Conservation (phyloP, 306 rosid genomes). For the Quercus berberidifolia region DNA sequence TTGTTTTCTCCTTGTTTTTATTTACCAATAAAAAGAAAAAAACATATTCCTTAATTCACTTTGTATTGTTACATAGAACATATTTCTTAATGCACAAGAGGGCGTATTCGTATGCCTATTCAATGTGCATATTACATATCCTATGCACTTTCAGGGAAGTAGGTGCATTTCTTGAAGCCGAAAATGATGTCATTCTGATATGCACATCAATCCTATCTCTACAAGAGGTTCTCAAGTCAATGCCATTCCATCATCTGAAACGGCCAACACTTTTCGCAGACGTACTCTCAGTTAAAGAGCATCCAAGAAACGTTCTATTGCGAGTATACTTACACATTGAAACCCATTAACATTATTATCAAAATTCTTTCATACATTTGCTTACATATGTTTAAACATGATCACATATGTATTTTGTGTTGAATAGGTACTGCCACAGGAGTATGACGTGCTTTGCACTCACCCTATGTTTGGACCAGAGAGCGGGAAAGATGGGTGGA, state of each 20-base stretch:
- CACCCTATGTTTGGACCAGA: constrained; percentile 76
- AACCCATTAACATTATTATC: background rate
- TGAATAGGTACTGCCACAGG: constrained; percentile 47
- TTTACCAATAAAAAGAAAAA: no score
- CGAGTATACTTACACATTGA: constrained; percentile 13
- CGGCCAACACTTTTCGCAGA: constrained; percentile 51
- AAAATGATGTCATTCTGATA: constrained; percentile 48
- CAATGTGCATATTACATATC: background rate
- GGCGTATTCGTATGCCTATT: background rate
- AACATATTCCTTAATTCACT: no score
- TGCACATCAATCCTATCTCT: constrained; percentile 61
- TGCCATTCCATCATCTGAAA: constrained; percentile 45
- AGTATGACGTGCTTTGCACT: constrained; percentile 54
- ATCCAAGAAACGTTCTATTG: constrained; percentile 45
- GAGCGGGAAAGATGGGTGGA: constrained; percentile 63
- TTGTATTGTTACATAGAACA: no score
- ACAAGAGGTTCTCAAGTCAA: constrained; percentile 38
- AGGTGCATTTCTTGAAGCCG: constrained; percentile 31
- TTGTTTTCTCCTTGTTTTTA: no score
- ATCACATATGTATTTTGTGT: background rate
- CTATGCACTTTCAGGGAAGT: constrained; percentile 24
- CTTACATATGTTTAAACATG: background rate
- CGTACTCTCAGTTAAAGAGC: constrained; percentile 72
- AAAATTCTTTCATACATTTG: background rate
- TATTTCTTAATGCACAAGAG: background rate